Conservation (phyloP, 2,329 filamentous ascomycete species). For the Aspergillus sp. region DNA sequence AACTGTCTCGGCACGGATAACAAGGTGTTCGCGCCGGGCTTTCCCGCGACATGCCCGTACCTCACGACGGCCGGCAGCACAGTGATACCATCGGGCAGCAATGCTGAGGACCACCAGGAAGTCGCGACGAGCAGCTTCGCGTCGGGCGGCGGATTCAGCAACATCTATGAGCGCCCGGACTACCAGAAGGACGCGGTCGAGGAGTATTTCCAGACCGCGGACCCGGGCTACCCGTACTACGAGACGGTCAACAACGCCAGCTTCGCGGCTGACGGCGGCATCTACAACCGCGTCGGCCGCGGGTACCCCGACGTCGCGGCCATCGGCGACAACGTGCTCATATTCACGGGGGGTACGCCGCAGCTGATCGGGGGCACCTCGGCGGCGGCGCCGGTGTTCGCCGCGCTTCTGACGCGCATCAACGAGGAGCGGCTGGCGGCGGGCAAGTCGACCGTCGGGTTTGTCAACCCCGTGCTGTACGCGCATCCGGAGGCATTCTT, state of each 20-base stretch:
- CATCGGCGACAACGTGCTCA: slow-evolving; percentile 34
- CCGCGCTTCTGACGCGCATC: slow-evolving; percentile 53
- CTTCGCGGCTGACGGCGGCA: slow-evolving; percentile 25
- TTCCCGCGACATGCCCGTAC: slow-evolving; percentile 34
- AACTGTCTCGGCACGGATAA: slow-evolving; percentile 34
- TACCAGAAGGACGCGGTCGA: slow-evolving; percentile 39
- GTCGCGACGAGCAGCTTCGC: slow-evolving; percentile 36
- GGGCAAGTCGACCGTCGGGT: slow-evolving; percentile 52
- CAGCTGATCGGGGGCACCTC: slow-evolving; percentile 28
- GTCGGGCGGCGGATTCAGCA: slow-evolving; percentile 44
- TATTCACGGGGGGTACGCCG: slow-evolving; percentile 24
- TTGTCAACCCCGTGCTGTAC: slow-evolving; percentile 48
- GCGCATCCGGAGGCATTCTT: slow-evolving; percentile 29
- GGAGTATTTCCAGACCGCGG: slow-evolving; percentile 29
- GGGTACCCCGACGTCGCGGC: slow-evolving; percentile 37
- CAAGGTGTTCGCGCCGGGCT: slow-evolving; percentile 37
- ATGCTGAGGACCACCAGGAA: slow-evolving; percentile 30
- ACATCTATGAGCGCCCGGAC: slow-evolving; percentile 38
- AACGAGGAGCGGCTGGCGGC: slow-evolving; percentile 53
- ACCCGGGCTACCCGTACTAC: slow-evolving; percentile 29
- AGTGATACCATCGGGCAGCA: slow-evolving; percentile 29
- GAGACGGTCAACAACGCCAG: slow-evolving; percentile 29
- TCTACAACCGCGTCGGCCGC: slow-evolving; percentile 35
- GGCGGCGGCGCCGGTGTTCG: slow-evolving; percentile 55
- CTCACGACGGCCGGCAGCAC: slow-evolving; percentile 41